Conservation (phyloP, 139 green algal genomes). For the Coccomyxa sp. region DNA sequence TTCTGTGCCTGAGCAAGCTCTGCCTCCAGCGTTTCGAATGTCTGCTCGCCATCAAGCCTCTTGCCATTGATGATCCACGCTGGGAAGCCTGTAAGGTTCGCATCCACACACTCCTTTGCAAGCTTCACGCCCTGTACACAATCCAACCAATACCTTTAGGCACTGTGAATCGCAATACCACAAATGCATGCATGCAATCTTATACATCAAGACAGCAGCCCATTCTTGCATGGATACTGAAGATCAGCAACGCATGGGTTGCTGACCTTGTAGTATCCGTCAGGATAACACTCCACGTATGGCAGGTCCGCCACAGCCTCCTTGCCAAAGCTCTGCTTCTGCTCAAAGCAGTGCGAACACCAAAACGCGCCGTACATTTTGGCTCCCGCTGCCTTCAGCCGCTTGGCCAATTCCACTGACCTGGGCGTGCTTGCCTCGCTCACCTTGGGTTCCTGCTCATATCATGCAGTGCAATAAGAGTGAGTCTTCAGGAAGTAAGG, state of each 20-base stretch:
- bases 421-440: constrained; percentile 6
- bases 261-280: constrained; percentile 75
- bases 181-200: neutral
- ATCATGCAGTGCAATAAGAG: neutral
- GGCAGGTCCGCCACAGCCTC: constrained; percentile 81
- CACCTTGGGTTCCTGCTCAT: constrained; percentile 31
- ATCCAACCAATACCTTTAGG: neutral
- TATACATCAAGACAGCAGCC: neutral
- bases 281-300: constrained; percentile 98
- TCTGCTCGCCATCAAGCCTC: constrained; percentile 49
- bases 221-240: neutral
- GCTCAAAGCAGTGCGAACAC: constrained; percentile 95
- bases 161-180: neutral
- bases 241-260: neutral
- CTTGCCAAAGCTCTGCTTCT: constrained; percentile 85
- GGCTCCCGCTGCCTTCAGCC: constrained; percentile 68
- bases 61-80: constrained; percentile 93
- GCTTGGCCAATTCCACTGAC: constrained; percentile 48
- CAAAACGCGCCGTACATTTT: constrained; percentile 98
- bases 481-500: neutral
- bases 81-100: constrained; percentile 84
- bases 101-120: constrained; percentile 65
- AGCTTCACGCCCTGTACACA: constrained; percentile 56
- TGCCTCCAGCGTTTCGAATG: constrained; percentile 35
- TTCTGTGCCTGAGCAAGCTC: neutral